Base-by-base conservation (phyloP, 176 grass and related monocot genomes). In the Melocanna baccifera region DNA sequence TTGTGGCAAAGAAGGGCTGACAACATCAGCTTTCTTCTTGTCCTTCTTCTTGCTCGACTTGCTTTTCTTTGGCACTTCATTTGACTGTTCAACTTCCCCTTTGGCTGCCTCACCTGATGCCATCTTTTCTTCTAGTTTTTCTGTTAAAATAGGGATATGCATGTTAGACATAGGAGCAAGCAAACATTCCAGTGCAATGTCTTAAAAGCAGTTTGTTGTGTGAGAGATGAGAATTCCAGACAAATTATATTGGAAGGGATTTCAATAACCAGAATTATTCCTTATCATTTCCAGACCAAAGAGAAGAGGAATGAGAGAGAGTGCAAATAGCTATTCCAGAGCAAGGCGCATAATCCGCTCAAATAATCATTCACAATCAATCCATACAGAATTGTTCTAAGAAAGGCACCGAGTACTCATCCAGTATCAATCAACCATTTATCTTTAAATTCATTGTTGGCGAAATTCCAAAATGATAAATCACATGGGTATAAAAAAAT, bases 41-140 rank as follows among this genome's bases (percentile, higher is more conserved):
- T 88, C 77, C 47, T 88, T 86, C 77, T 86, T 88, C 34, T 85
- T 91, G 12, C 26, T 77, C 73, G 72, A 83, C 43, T 78, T 86
- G 69, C 37, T 87, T 65, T 89, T 89, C 69, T 84, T 92, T 75
- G 56, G 40, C 14, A 85, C 59, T 87, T 94, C 84, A 79, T 84
- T 77, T 30, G 76, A 50, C 20, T 81, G 53, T 36, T 66, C 75
- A 77, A 32, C 34, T 18, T 91, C 86, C 15, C 82, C 83, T 75
- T 76, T 55, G 51, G 9, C 52, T 72, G 46, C 61, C 76, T 79
- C 85, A 4, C 79, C 76, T 26, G 87, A 82, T 51, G 81, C 67
- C 84, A 83, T 77, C 84, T 89, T 89, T 57, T 95, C 89, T 89
- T 95, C 96, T 47, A 93, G 74, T 67, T 89, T 78, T 80, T 94